These are phyloP conservation scores for Colletotrichum acutatum DNA, from an alignment of 2,329 filamentous ascomycete genomes.

Conservation along the genomic window DNA sequence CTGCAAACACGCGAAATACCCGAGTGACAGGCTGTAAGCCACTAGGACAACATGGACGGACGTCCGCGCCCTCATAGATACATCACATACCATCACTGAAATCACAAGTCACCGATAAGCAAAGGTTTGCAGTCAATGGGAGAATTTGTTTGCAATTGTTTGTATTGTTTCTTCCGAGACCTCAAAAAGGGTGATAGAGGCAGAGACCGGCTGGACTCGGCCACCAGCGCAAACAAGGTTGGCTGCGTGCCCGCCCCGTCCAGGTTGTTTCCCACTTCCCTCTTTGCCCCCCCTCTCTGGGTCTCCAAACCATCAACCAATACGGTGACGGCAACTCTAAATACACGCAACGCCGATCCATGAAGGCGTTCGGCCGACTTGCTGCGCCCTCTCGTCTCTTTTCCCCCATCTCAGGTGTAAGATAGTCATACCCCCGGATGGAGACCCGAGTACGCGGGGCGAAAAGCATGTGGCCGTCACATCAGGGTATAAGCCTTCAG, in stretches of 20 bases:
- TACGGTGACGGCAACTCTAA: slow-evolving; percentile 25
- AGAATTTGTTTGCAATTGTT: background rate
- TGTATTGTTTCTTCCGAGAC: background rate
- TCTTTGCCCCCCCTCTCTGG: background rate
- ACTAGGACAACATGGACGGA: too few species aligned
- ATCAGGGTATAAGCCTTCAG: slow-evolving; percentile 33
- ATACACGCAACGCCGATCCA: slow-evolving; percentile 30
- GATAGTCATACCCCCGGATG: background rate
- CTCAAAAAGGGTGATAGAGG: background rate
- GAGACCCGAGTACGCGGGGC: background rate
- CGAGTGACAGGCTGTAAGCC: too few species aligned
- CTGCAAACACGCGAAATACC: too few species aligned
- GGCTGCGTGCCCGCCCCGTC: background rate
- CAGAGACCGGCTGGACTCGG: background rate
- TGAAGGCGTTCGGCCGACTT: slow-evolving; percentile 30
- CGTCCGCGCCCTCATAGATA: background rate
- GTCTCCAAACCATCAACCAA: slow-evolving; percentile 1
- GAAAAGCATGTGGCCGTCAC: slow-evolving; percentile 17
- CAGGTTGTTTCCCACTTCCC: slow-evolving; percentile 5
- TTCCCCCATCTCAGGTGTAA: background rate
- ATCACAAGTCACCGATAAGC: background rate
- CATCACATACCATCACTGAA: background rate
- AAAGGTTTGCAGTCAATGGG: background rate
- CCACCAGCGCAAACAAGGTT: slow-evolving; percentile 3
- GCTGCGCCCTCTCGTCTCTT: background rate